These are phyloP conservation scores for Morella rubra DNA, from an alignment of 306 rosid species.

Conservation along the genomic window DNA sequence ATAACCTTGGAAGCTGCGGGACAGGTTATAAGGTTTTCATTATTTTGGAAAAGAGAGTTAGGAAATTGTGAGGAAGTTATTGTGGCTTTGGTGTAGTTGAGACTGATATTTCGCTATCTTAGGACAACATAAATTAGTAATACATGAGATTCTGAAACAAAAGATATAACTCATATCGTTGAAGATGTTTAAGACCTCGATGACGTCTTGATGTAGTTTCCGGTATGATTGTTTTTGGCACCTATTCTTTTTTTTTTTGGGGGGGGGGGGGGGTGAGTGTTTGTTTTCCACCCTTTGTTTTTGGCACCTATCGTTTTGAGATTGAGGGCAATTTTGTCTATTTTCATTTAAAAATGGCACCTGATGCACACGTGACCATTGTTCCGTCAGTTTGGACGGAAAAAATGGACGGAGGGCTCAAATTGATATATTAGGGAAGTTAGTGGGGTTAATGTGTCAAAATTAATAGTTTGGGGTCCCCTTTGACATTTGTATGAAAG, in stretches of 20 bases:
- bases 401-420: too few species aligned
- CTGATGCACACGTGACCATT: too few species aligned
- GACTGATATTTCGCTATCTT: neutral
- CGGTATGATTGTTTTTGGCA: neutral
- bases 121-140: neutral
- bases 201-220: neutral
- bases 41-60: neutral
- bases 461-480: too few species aligned
- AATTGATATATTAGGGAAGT: too few species aligned
- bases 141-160: neutral
- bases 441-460: too few species aligned
- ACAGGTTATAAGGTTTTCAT: neutral
- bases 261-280: neutral
- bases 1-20: neutral
- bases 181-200: neutral
- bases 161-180: neutral
- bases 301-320: too few species aligned
- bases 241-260: neutral
- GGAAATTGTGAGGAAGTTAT: neutral
- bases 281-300: neutral
- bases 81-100: neutral
- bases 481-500: too few species aligned
- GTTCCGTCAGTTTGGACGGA: too few species aligned
- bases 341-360: too few species aligned
- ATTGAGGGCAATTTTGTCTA: too few species aligned